Conservation (phyloP, 768 basidiomycete species). For the Hygrophorus russula region DNA sequence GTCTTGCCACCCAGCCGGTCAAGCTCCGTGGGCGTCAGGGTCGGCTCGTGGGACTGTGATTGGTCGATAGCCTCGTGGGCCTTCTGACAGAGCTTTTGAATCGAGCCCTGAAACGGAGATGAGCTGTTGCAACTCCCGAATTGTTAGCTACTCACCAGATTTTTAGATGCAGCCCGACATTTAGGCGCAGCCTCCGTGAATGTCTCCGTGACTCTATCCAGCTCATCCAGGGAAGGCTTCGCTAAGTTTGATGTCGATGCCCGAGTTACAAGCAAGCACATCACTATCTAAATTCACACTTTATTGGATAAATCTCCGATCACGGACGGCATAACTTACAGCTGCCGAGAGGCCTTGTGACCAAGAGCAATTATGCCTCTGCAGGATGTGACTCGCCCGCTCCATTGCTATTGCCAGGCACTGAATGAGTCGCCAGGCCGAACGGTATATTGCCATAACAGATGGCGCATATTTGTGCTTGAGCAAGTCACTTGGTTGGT, state of each 20-base stretch:
- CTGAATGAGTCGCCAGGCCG: slow-evolving; percentile 54
- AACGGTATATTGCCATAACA: slow-evolving; percentile 61
- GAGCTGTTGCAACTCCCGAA: background rate
- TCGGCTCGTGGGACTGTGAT: slow-evolving; percentile 12
- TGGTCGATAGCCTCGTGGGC: slow-evolving; percentile 29
- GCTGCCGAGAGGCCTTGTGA: slow-evolving; percentile 55
- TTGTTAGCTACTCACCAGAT: slow-evolving; percentile 23
- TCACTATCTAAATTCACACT: slow-evolving; percentile 32
- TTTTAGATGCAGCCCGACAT: slow-evolving; percentile 33
- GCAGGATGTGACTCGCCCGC: slow-evolving; percentile 26
- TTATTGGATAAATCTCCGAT: no score
- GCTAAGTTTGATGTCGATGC: slow-evolving; percentile 39
- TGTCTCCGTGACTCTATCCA: slow-evolving; percentile 30
- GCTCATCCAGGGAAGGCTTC: slow-evolving; percentile 33
- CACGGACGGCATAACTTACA: slow-evolving; percentile 19
- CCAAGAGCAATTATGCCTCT: slow-evolving; percentile 46
- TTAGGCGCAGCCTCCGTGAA: slow-evolving; percentile 36
- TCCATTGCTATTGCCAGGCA: slow-evolving; percentile 32
- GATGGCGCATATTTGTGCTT: slow-evolving; percentile 58
- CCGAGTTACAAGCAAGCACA: slow-evolving; percentile 43
- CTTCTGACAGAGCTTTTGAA: slow-evolving; percentile 30
- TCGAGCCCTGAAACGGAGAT: slow-evolving; percentile 21
- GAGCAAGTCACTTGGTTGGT: slow-evolving; percentile 42
- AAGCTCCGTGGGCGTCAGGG: slow-evolving; percentile 33
- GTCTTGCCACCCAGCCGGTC: slow-evolving; percentile 49